Base-by-base conservation (phyloP, 192 early-diverging fungal genomes). In the Backusella morwellensis region DNA sequence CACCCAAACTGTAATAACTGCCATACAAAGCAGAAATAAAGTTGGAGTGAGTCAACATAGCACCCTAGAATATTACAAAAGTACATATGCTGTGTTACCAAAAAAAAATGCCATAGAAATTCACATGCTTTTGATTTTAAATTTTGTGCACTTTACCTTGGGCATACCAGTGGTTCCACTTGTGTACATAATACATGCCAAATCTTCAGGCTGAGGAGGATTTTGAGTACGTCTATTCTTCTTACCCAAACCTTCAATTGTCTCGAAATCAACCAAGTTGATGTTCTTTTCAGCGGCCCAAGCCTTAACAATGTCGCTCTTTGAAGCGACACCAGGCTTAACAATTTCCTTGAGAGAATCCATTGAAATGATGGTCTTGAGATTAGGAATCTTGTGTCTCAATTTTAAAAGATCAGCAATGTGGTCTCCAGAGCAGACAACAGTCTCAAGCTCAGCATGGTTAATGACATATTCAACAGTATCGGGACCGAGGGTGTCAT, bases 401-500 rank as follows among this genome's bases (percentile, higher is more conserved):
- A 91, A 78, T 81, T 83, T 84, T 42, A 95, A 66, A 15, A 88
- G 44, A 34, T 77, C 68, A 3, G 85, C 80, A 41, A 90, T 76
- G 72, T 87, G 86, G 67, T 89, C 88, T 3, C 77, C 86, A 69
- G 81, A 90, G 69, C 91, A 91, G 38, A 94, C 86, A n/a, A 96
- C 79, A 32, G 92, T 76, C 32, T 88, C 82, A 67, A 93, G 85
- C 44, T 95, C 95, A 11, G 95, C 87, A 68, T 97, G 94, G 81
- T 94, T 96, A 26, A 97, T 76, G 44, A 97, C 94, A 73, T 92
- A 96, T 82, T 93, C 89, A 52, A 97, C 85, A 9, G 94, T 88
- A 35, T 95, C 93, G 0, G 91, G 88, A 66, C 95, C 97, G 17
- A 98, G 87, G 21, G 95, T 96, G 78, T 98, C 96, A 82, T 97